Base-by-base conservation (phyloP, 768 basidiomycete genomes). In the Lactifluus hygrophoroides region DNA sequence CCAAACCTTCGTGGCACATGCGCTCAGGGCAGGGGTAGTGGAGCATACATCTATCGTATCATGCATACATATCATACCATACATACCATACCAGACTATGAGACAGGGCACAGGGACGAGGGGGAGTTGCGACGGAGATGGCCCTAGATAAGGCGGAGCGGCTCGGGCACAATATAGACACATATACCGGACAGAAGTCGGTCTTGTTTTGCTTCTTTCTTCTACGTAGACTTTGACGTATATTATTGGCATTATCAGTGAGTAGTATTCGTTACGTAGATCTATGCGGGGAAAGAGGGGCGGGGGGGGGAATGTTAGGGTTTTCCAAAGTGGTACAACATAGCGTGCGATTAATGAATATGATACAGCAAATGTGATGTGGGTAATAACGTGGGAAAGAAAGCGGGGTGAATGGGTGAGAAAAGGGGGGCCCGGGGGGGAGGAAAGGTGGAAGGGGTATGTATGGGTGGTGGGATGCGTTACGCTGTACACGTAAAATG, bases 401-500 rank as follows among this genome's bases (percentile, higher is more conserved):
- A 48, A 10, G 35, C 14, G 35, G 34, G 23, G 30, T 45, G 32
- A 37, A 34, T 27, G 21, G 17, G 25, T 3, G 13, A 9, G 1
- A 25, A 42, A 17, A n/a, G n/a, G n/a, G n/a, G n/a, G n/a, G n/a
- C n/a, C n/a, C n/a, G n/a, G n/a, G 44, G 4, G 28, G 10, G 27
- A 30, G 16, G 5, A 21, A 17, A 43, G 13, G 34, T 2, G 14
- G n/a, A 14, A 16, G 17, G 43, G 23, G 8, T 21, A 45, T 19
- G 8, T 21, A 45, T 19, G 17, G 32, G 10, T 35, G 47, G 25
- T 17, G 49, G 35, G 35, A 27, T 19, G 56, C 5, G 21, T 43
- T 17, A 7, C 17, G 51, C 28, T n/a, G 37, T 52, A 49, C 45
- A 58, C 40, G 53, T 54, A 37, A 52, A 52, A 59, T 30, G 44